Conservation (phyloP, 2,329 filamentous ascomycete species). For the Cladophialophora immunda region DNA sequence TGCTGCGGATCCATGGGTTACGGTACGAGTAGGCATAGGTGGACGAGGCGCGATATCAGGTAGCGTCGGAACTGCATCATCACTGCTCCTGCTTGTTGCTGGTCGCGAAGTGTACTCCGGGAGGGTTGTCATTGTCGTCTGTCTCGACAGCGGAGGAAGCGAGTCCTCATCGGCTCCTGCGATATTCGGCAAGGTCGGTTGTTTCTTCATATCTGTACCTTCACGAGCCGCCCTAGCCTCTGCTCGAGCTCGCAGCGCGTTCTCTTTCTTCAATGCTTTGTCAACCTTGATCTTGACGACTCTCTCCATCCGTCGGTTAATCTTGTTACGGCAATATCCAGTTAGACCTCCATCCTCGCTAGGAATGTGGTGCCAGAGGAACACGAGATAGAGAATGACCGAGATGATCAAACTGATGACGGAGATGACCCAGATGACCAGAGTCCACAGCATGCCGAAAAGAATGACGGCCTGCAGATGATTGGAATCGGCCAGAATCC, state of each 20-base stretch:
- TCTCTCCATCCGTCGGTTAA: slow-evolving; percentile 82
- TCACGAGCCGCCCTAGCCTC: slow-evolving; percentile 52
- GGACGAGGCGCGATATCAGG: slow-evolving; percentile 58
- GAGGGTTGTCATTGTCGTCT: slow-evolving; percentile 68
- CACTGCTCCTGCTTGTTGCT: slow-evolving; percentile 56
- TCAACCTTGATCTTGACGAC: slow-evolving; percentile 89
- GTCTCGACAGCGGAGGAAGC: slow-evolving; percentile 68
- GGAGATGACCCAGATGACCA: slow-evolving; percentile 87
- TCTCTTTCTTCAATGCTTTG: slow-evolving; percentile 83
- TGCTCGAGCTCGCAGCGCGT: slow-evolving; percentile 62
- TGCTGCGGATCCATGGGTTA: slow-evolving; percentile 64
- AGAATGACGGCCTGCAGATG: slow-evolving; percentile 83
- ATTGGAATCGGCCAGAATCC: slow-evolving; percentile 74
- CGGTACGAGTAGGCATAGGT: slow-evolving; percentile 47
- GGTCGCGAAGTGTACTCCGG: slow-evolving; percentile 70
- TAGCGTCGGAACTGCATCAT: slow-evolving; percentile 45
- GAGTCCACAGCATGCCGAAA: slow-evolving; percentile 89
- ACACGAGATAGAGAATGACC: slow-evolving; percentile 81
- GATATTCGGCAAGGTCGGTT: slow-evolving; percentile 71
- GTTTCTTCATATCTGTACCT: slow-evolving; percentile 43
- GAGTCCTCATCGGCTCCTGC: slow-evolving; percentile 59
- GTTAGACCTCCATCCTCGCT: slow-evolving; percentile 79
- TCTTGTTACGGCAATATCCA: slow-evolving; percentile 89
- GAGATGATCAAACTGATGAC: slow-evolving; percentile 77
- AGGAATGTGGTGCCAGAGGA: slow-evolving; percentile 92